phyloP scores from a whole-genome alignment of 148 eudicot species.

The Fagopyrum homotropicum region DNA sequence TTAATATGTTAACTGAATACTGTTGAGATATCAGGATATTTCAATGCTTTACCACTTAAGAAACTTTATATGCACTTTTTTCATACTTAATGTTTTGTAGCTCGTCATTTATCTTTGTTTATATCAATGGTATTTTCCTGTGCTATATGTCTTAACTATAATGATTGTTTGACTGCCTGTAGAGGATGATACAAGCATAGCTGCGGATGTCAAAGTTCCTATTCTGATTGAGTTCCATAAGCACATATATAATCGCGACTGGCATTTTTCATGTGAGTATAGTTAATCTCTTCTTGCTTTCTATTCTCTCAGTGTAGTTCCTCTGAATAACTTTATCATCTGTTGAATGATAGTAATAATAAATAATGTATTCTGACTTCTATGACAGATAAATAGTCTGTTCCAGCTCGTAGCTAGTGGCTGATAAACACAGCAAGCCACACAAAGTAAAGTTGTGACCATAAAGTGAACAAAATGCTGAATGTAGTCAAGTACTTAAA shows the following conservation, averaged over 20 bases:
- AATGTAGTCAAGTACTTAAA: background rate
- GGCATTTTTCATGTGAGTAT: slow-evolving; percentile 91
- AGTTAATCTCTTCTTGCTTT: slow-evolving; percentile 11
- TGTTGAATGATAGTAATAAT: background rate
- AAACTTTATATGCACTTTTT: background rate
- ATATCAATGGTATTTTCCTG: background rate
- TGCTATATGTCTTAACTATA: background rate
- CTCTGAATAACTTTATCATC: background rate
- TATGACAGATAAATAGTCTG: background rate
- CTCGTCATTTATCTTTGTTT: background rate
- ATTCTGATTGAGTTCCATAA: slow-evolving; percentile 72
- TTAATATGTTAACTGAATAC: background rate
- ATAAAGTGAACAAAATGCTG: background rate
- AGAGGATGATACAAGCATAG: slow-evolving; percentile 97
- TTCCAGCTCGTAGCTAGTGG: background rate
- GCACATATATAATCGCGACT: slow-evolving; percentile 67
- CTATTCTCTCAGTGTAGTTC: background rate
- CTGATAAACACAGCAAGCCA: background rate
- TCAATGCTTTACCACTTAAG: background rate
- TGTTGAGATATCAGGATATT: background rate
- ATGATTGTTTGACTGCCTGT: slow-evolving; percentile 11
- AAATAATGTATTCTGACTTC: background rate
- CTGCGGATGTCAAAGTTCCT: slow-evolving; percentile 73
- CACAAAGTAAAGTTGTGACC: background rate
- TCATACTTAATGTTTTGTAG: background rate